A percentile compares a stretch with the other conserved stretches of the same genome.
These are phyloP conservation scores for Syzygium oleosum DNA, from an alignment of 345 rosid species.

Conservation along the genomic window DNA sequence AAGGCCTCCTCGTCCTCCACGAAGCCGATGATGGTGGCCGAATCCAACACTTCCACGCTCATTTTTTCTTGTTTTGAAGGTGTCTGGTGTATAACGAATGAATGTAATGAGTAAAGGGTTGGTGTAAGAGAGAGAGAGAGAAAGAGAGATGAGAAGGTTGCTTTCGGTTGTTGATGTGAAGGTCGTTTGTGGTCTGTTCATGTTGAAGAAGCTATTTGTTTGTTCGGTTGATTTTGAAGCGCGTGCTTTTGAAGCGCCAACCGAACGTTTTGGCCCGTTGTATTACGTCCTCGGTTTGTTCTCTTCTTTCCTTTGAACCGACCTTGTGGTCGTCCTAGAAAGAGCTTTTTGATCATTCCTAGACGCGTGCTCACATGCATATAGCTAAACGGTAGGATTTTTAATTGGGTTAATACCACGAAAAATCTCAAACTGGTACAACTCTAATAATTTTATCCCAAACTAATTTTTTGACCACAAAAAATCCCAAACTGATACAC, in stretches of 20 bases:
- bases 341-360: not conserved
- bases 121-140: not conserved
- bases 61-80: not conserved
- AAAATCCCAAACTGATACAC: too few species aligned
- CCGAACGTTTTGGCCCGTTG: not conserved
- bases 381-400: not conserved
- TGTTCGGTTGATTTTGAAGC: not conserved
- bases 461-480: too few species aligned
- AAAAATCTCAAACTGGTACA: too few species aligned
- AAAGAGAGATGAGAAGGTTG: not conserved
- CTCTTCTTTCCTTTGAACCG: not conserved
- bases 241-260: not conserved
- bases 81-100: not conserved
- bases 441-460: too few species aligned
- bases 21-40: not conserved
- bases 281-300: not conserved
- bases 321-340: not conserved
- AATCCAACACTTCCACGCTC: not conserved
- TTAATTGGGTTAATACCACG: too few species aligned
- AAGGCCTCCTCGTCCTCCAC: constrained; percentile 1
- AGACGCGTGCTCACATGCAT: not conserved
- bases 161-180: not conserved
- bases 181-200: not conserved
- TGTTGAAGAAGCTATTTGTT: not conserved
- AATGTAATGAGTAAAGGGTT: not conserved